These are phyloP conservation scores for Aeschynomene evenia DNA, from an alignment of 306 rosid species.

Conservation along the genomic window DNA sequence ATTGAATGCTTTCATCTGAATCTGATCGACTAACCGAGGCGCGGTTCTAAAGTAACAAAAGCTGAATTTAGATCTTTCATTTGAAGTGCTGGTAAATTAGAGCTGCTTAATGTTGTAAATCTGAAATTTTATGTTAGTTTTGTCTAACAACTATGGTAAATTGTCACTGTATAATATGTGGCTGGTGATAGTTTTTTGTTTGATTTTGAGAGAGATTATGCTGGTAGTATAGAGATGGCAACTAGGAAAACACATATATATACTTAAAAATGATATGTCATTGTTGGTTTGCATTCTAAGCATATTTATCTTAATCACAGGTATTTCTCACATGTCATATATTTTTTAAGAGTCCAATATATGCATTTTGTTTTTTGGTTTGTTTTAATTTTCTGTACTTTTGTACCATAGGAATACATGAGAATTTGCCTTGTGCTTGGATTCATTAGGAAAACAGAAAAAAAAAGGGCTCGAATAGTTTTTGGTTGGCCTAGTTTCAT, in stretches of 20 bases:
- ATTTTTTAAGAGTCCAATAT: background rate
- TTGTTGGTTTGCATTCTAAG: background rate
- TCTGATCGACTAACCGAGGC: conserved; percentile 20
- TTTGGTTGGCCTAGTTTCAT: too few species aligned
- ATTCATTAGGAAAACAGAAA: background rate
- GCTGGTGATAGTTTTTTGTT: conserved; percentile 9
- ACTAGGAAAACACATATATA: background rate
- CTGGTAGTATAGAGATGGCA: background rate
- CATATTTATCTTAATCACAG: background rate
- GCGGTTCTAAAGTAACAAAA: conserved; percentile 16
- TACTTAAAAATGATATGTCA: too few species aligned
- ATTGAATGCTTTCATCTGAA: conserved; percentile 18
- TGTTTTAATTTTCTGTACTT: too few species aligned
- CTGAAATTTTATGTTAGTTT: conserved; percentile 7
- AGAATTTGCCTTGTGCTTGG: background rate
- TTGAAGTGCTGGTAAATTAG: conserved; percentile 11
- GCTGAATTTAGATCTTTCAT: background rate
- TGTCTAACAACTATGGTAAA: conserved; percentile 18
- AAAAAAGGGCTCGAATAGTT: too few species aligned
- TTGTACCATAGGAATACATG: background rate
- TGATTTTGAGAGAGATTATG: conserved; percentile 2
- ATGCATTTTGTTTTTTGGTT: background rate
- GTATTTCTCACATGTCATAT: background rate
- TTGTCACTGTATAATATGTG: conserved; percentile 9
- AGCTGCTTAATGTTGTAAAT: conserved; percentile 20